Evolutionary conservation across 176 grass and related monocot genomes (phyloP), one percentile per base, ranked within the genome.

Genomic region (Elymus sibiricus): DNA sequence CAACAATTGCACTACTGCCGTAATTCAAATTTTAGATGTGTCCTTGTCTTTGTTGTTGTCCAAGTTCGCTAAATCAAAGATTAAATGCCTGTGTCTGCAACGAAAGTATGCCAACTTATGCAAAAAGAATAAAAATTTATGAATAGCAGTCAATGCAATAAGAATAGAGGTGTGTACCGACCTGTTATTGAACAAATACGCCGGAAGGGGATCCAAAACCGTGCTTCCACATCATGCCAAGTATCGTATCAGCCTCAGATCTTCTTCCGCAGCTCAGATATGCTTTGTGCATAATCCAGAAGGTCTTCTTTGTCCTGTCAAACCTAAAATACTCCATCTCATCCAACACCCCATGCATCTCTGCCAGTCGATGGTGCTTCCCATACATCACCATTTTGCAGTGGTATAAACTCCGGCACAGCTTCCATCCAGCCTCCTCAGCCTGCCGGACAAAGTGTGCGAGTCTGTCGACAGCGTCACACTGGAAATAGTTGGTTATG

Each of bases 301-400:
- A 96, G 40, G 97, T 99, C 81, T 92, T 94, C 85, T 92, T 94
- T 83, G 92, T 96, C 69, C 78, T 58, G n/a, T 78, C n/a, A 79
- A 96, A 90, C 60, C 85, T 78, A 78, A 86, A 82, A 28, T 31
- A 83, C 66, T 94, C 84, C 97, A 99, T 96, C 79, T 99, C 94
- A 92, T 91, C 86, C 70, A 98, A 82, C 34, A 96, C 91, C 12
- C 37, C 82, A 59, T 88, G 91, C 94, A 99, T 99, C 86, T 96
- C 92, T 13, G 82, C 64, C 35, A 99, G 72, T 26, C 88, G 89
- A 2, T 78, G 88, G 40, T 83, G 71, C 82, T 88, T 90, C 28
- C 94, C 97, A 90, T 96, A 99, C 97, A 99, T 96, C 64, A 88
- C 88, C 97, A 96, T 96, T 72, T 96, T 99, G 82, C 90, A 94